Conservation (phyloP, 805 yeast genomes). For the Metschnikowia orientalis region DNA sequence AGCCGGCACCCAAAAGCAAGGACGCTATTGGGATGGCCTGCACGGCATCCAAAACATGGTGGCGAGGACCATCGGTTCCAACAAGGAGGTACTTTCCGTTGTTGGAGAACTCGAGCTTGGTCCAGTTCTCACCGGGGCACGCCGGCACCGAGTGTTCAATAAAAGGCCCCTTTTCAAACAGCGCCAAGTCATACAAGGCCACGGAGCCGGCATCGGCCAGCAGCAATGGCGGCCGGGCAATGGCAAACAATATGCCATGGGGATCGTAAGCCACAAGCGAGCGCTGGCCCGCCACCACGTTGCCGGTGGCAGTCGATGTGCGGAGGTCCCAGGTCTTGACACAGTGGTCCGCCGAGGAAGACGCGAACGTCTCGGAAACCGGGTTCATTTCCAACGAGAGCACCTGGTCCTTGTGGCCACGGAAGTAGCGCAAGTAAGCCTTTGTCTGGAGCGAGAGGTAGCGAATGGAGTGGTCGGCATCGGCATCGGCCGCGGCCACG, state of each 20-base stretch:
- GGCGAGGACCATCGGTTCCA: conserved; percentile 49
- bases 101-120: conserved; percentile 72
- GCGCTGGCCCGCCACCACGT: conserved; percentile 48
- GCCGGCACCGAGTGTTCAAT: conserved; percentile 20
- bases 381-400: conserved; percentile 71
- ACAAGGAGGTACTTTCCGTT: conserved; percentile 64
- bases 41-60: conserved; percentile 66
- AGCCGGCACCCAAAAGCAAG: conserved; percentile 15
- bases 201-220: conserved; percentile 18
- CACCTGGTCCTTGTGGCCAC: conserved; percentile 81
- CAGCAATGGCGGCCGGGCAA: conserved; percentile 31
- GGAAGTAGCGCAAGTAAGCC: conserved; percentile 76
- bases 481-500: conserved; percentile 30
- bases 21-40: conserved; percentile 47
- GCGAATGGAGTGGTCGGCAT: conserved; percentile 69
- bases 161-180: conserved; percentile 57
- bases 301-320: conserved; percentile 61
- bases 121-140: conserved; percentile 40
- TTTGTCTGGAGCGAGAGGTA: conserved; percentile 74
- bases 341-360: conserved; percentile 71
- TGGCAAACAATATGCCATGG: conserved; percentile 74
- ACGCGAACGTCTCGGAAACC: conserved; percentile 55
- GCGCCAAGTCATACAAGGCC: conserved; percentile 58
- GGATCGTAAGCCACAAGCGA: conserved; percentile 73
- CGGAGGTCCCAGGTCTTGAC: conserved; percentile 86